Evolutionary conservation across 2,329 filamentous ascomycete species (phyloP), one percentile per base, ranked within the genome.

Genomic region (Cercospora zeae-maydis): DNA sequence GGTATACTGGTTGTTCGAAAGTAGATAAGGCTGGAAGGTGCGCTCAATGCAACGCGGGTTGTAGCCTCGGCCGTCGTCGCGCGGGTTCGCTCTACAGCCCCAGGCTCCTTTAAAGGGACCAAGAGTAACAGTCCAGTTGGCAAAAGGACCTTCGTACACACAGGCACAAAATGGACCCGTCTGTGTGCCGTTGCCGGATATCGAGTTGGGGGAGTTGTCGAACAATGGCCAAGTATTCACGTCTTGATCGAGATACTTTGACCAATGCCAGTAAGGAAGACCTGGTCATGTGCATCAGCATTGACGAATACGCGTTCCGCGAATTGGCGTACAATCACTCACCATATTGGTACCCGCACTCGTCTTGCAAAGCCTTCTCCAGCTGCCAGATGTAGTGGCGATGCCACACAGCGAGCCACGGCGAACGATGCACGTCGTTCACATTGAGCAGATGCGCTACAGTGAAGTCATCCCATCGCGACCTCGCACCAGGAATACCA

Each of bases 221-320:
- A 86, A 84, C 56, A 84, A 69, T 3, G 65, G 62, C 59, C 62
- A 64, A 4, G 59, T 39, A 7, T 81, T 79, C 0, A 81, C 83
- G 39, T 78, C 76, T 39, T 65, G 36, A 8, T 58, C 60, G 9
- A 78, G 74, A 73, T 78, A 80, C 59, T 76, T 75, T 1, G 77
- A 77, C 80, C 82, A 85, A 71, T 84, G 80, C 78, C 80, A 82
- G 75, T 84, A 84, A 74, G 68, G 67, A 36, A 76, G 58, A 34
- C 65, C 65, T 59, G 24, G 21, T 33, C 2, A 8, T 11, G 1
- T 24, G 2, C 30, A 16, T 53, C 27, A 31, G 49, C n/a, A 52
- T n/a, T 13, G 24, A 52, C 24, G 21, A 21, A 27, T 30, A 14
- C 24, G 14, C 13, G 10, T 52, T 21, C n/a, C 47, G 14, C 6